These are phyloP conservation scores for Scenedesmus sp. DNA, from an alignment of 163 green algal genomes.

Conservation along the genomic window DNA sequence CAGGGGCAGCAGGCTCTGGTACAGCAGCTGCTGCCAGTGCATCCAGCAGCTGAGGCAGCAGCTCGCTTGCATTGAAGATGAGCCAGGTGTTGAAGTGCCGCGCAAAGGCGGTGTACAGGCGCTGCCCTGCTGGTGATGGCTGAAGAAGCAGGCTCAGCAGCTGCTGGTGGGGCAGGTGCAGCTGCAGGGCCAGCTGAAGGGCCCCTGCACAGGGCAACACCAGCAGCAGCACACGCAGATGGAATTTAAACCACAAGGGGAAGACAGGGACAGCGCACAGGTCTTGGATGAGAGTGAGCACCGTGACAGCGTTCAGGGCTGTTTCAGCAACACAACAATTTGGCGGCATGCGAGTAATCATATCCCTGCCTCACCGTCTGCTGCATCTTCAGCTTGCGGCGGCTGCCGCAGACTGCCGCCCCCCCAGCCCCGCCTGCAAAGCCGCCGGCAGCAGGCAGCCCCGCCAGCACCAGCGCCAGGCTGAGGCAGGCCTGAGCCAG, in stretches of 20 bases:
- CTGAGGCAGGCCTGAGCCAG: constrained; percentile 19
- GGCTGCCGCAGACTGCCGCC: not conserved
- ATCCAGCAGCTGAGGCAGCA: constrained; percentile 43
- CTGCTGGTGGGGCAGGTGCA: constrained; percentile 11
- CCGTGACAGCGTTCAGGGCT: no score
- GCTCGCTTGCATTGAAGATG: constrained; percentile 35
- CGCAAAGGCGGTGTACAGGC: constrained; percentile 22
- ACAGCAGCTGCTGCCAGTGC: constrained; percentile 28
- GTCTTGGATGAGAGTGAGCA: no score
- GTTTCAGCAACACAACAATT: no score
- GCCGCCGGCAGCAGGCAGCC: constrained; percentile 4
- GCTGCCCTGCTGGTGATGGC: constrained; percentile 12
- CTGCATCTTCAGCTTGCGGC: constrained; percentile 13
- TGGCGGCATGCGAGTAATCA: not conserved
- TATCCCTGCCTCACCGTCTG: constrained; percentile 19
- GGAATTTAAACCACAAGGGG: not conserved
- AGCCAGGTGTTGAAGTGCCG: constrained; percentile 28
- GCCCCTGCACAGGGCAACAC: constrained; percentile 21
- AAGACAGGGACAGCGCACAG: not conserved
- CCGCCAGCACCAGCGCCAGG: constrained; percentile 3
- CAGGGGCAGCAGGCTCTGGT: not conserved
- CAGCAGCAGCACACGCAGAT: not conserved
- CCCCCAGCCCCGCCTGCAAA: not conserved
- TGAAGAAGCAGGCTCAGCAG: constrained; percentile 38
- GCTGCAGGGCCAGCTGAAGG: constrained; percentile 43